A percentile compares a stretch with the other conserved stretches of the same genome.
phyloP scores from a whole-genome alignment of 495 filamentous ascomycete genomes.

The Aeminium ludgeri region DNA sequence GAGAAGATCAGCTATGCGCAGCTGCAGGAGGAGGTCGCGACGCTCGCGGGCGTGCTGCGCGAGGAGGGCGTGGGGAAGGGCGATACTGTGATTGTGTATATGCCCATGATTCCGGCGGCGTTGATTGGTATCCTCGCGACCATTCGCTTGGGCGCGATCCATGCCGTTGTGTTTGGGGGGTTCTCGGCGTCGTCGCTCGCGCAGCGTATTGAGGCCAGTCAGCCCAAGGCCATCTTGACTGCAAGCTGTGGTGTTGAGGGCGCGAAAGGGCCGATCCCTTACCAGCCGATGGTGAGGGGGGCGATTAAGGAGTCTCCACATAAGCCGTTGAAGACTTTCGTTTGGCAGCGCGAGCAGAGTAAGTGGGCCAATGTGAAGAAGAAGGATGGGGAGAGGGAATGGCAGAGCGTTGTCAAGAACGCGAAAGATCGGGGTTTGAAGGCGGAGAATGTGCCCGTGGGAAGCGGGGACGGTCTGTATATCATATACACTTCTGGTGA shows the following conservation, averaged over 20 bases:
- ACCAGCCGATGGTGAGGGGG: slow-evolving; percentile 47
- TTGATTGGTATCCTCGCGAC: slow-evolving; percentile 71
- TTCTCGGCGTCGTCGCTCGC: slow-evolving; percentile 69
- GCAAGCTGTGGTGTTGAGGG: slow-evolving; percentile 90
- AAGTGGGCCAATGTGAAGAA: slow-evolving; percentile 53
- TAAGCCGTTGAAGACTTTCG: slow-evolving; percentile 36
- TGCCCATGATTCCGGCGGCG: slow-evolving; percentile 92
- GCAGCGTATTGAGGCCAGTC: slow-evolving; percentile 72
- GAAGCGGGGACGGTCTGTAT: slow-evolving; percentile 62
- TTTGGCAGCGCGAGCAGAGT: slow-evolving; percentile 67
- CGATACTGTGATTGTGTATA: slow-evolving; percentile 87
- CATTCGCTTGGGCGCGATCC: slow-evolving; percentile 68
- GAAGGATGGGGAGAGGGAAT: slow-evolving; percentile 51
- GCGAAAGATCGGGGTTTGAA: slow-evolving; percentile 45
- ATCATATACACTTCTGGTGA: slow-evolving; percentile 72
- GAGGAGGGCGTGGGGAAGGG: slow-evolving; percentile 74
- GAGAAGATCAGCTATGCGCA: slow-evolving; percentile 54
- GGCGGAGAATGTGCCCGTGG: slow-evolving; percentile 57
- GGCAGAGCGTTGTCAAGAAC: slow-evolving; percentile 58
- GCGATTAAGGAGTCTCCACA: slow-evolving; percentile 21
- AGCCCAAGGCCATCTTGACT: slow-evolving; percentile 61
- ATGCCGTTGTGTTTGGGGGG: slow-evolving; percentile 84
- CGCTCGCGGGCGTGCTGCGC: slow-evolving; percentile 62
- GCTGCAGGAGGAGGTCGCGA: slow-evolving; percentile 68
- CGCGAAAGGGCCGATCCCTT: slow-evolving; percentile 52